Evolutionary conservation across 2,329 filamentous ascomycete species (phyloP).

Genomic region (Tolypocladium sp.): DNA sequence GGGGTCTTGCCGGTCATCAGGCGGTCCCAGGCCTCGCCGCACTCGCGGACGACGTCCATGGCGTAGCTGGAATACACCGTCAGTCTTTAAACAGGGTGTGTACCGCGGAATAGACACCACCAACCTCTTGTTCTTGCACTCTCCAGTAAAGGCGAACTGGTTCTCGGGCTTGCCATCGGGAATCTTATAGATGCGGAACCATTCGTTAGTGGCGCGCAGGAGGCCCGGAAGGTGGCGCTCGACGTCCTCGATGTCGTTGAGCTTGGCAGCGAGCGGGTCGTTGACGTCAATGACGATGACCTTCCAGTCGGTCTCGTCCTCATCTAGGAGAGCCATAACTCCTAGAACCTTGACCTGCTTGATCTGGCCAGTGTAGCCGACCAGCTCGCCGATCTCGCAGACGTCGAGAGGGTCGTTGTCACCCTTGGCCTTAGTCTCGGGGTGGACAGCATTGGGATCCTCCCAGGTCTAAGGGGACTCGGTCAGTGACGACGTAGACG

Average conservation of each 20-base stretch:
- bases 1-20: slow-evolving; percentile 84
- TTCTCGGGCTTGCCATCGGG: slow-evolving; percentile 99
- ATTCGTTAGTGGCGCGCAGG: slow-evolving; percentile 96
- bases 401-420: slow-evolving; percentile 99
- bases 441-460: slow-evolving; percentile 91
- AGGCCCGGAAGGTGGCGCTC: slow-evolving; percentile 97
- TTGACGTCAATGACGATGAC: slow-evolving; percentile 99
- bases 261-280: slow-evolving; percentile 90
- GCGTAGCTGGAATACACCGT: slow-evolving; percentile 57
- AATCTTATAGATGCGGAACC: slow-evolving; percentile 99
- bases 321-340: slow-evolving; percentile 97
- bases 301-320: slow-evolving; percentile 99
- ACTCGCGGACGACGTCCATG: slow-evolving; percentile 91
- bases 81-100: background rate
- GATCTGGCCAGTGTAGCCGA: slow-evolving; percentile 90
- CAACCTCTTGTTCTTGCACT: slow-evolving; percentile 99
- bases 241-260: slow-evolving; percentile 98
- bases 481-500: background rate
- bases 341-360: slow-evolving; percentile 99
- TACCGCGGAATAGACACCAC: slow-evolving; percentile 19
- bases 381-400: slow-evolving; percentile 98
- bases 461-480: slow-evolving; percentile 74
- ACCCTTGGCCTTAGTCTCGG: slow-evolving; percentile 98
- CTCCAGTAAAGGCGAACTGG: slow-evolving; percentile 99
- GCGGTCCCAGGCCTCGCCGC: slow-evolving; percentile 93